Evolutionary conservation across 192 early-diverging fungal genomes (phyloP), one percentile per base, ranked within the genome.

Genomic region (Linnemannia exigua): DNA sequence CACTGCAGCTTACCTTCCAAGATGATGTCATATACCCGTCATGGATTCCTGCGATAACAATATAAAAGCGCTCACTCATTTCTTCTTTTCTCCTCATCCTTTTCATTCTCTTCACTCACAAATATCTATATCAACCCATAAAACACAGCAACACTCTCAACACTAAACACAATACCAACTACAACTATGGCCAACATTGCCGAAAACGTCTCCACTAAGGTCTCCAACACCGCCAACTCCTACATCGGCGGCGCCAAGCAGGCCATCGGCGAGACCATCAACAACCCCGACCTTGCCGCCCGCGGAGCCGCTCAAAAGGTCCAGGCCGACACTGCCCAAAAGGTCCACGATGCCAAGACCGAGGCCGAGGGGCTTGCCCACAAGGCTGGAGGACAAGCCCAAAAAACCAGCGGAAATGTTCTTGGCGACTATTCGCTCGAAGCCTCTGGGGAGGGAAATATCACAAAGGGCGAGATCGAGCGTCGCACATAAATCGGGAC

Each of bases 301-400:
- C 6, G 25, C 25, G 81, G 81, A 11, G 75, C 81, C 12, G 81
- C 81, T 2, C 76, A 74, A 61, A 84, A 84, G 51, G 22, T 67
- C 8, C 81, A 78, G 16, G 81, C 81, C 25, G 76, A 84, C 19
- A 50, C 11, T 35, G 58, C 81, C 17, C 81, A 84, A 19, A 25
- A 25, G 16, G 9, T 74, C 9, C 71, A 71, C n/a, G 66, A 84
- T 52, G 76, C 67, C 0, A 52, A 78, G 58, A 78, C 11, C 15
- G 36, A 78, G 47, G n/a, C 76, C 22, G 50, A 84, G 35, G 81
- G 71, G 0, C 0, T 50, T 28, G 76, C 67, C 7, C 69, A 74
- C 37, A 78, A 31, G 17, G 48, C 48, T 36, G 54, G 58, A 46
- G 81, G 81, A 19, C 41, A 74, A 7, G 63, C 76, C 14, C 76